Evolutionary conservation across 1,139 yeast species (phyloP), one percentile per base, ranked within the genome.

Genomic region (Sugiyamaella paludigena): DNA sequence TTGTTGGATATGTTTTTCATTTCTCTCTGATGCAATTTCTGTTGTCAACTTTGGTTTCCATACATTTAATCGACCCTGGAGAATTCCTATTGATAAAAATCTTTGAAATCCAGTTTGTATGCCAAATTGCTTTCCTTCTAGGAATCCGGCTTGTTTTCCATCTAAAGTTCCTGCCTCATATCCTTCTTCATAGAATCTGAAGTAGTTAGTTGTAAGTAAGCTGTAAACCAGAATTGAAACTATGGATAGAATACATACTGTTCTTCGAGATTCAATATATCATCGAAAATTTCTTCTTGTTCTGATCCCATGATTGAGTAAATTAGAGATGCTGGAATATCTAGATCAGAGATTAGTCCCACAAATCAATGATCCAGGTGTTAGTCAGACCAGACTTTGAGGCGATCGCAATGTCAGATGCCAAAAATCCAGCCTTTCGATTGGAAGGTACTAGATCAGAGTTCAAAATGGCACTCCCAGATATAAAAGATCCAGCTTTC

Each of bases 71-170:
- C 85, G 65, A 6, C 87, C 87, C 41, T 72, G 68, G 5, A 86
- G 73, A 47, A 83, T 79, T 0, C 95, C 95, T 2, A 85, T 64
- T 0, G 84, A 66, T 11, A 83, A 59, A 57, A 76, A 84, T 53
- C 91, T 70, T 64, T 84, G 91, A 60, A 80, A 85, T 0, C 89
- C 94, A 0, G 88, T 83, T 60, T 87, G 94, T 45, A 84, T 74
- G 0, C 95, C 95, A 60, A 77, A 84, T 56, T 84, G 87, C 57
- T 81, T 81, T 1, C 95, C 95, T 63, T 86, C 95, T 1, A 75
- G 55, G 47, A 68, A 71, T 41, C 92, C 91, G 39, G 82, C 83
- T 45, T 65, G 60, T 44, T 72, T 72, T 0, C 81, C 80, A 42
- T 73, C 80, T 8, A 59, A 57, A 12, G 65, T 60, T 0, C 84